Evolutionary conservation across 306 rosid species (phyloP), one percentile per base, ranked within the genome.

Genomic region (Neltuma alba): DNA sequence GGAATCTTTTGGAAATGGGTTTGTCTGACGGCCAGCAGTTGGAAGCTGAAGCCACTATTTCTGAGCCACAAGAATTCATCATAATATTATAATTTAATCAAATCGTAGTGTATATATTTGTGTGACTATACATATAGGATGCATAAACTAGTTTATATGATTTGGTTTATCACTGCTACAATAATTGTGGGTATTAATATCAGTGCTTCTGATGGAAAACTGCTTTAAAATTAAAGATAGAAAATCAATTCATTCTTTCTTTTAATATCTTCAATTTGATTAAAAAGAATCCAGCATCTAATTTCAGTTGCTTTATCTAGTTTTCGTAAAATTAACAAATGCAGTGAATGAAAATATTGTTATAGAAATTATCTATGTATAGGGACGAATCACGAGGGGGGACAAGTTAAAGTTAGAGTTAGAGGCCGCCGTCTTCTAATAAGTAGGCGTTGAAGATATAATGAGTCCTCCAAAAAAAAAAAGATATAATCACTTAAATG

Each of bases 31-130:
- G 1, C 9, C 7, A 30, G 64, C 75, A 48, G 40, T 45, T 66
- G 72, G 60, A 81, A 42, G 63, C 65, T 42, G 52, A 69, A 68
- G 36, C 45, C 45, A 37, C 3, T 61, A 41, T 52, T 75, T 71
- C 64, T 28, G 42, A 16, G 63, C 69, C 75, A 28, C 21, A 7
- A 9, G 44, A 68, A 61, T 30, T 37, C 47, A 66, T 38, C 3
- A 8, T n/a, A 18, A 36, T 60, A 12, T 14, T 8, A 40, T 40
- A 1, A 38, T 33, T 2, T 21, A 54, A 54, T n/a, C 21, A n/a
- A 54, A 54, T 21, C 61, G 8, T n/a, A 54, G 7, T 52, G 27
- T 2, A 13, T 8, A 6, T 7, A 20, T 6, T 11, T 21, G 61
- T 21, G 13, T 54, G 14, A 21, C 61, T 9, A 54, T 52, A 50